phyloP scores from a whole-genome alignment of 768 basidiomycete species.

The Zangia roseola region DNA sequence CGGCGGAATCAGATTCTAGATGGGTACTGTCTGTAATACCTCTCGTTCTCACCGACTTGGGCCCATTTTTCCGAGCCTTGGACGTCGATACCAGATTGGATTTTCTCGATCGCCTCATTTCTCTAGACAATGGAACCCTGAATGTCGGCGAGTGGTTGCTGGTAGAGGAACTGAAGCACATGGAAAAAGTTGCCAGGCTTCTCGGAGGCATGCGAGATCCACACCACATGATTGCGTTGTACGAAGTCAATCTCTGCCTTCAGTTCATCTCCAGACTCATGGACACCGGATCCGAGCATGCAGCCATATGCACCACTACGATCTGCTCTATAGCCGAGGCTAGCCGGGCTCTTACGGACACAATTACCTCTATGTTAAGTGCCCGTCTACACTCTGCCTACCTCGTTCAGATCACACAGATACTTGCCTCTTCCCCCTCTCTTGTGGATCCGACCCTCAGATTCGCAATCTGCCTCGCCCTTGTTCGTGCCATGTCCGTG shows the following conservation, averaged over 20 bases:
- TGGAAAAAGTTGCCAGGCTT: conserved; percentile 39
- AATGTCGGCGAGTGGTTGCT: conserved; percentile 58
- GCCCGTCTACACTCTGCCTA: conserved; percentile 44
- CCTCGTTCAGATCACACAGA: conserved; percentile 42
- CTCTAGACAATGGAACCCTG: conserved; percentile 44
- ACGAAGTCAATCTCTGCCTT: conserved; percentile 50
- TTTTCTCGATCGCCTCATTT: conserved; percentile 53
- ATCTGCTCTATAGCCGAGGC: conserved; percentile 46
- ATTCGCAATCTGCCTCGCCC: conserved; percentile 33
- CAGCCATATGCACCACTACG: conserved; percentile 43
- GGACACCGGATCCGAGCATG: conserved; percentile 36
- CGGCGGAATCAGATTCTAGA: conserved; percentile 32
- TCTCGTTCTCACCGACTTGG: conserved; percentile 52
- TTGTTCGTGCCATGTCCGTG: conserved; percentile 31
- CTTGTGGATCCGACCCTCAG: conserved; percentile 30
- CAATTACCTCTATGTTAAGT: conserved; percentile 48
- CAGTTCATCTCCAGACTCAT: conserved; percentile 49
- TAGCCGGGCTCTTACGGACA: conserved; percentile 38
- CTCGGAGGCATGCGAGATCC: conserved; percentile 35
- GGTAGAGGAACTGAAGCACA: conserved; percentile 57
- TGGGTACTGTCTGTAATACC: conserved; percentile 62
- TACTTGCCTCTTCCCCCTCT: conserved; percentile 25
- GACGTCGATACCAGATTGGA: conserved; percentile 54
- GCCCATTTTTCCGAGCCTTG: conserved; percentile 53
- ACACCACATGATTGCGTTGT: conserved; percentile 40